A percentile compares a stretch with the other conserved stretches of the same genome.
phyloP scores from a whole-genome alignment of 768 basidiomycete species.

The Neoboletus brunneissimus region DNA sequence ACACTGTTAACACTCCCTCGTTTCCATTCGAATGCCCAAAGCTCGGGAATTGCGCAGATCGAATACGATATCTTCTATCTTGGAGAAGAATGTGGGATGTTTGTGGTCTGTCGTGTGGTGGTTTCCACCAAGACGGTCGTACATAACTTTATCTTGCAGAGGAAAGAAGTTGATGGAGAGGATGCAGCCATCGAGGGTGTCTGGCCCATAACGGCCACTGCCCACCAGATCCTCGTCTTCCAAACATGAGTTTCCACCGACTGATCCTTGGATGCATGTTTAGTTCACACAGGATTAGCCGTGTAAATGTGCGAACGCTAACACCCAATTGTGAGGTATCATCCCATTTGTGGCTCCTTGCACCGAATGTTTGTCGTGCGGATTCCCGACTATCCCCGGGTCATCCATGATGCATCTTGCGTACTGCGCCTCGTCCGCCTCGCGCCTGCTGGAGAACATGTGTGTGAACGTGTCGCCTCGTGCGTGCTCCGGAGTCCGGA shows the following conservation, averaged over 20 bases:
- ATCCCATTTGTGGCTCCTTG: background rate
- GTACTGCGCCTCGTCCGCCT: slow-evolving; percentile 1
- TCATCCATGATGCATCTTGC: background rate
- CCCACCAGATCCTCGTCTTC: slow-evolving; percentile 34
- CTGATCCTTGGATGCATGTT: background rate
- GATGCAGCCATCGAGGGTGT: slow-evolving; percentile 28
- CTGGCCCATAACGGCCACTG: slow-evolving; percentile 31
- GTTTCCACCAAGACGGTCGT: slow-evolving; percentile 17
- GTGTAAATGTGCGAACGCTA: background rate
- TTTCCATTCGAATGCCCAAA: slow-evolving; percentile 19
- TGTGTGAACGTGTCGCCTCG: background rate
- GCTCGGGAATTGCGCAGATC: slow-evolving; percentile 9
- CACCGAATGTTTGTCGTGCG: background rate
- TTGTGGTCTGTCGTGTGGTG: slow-evolving; percentile 24
- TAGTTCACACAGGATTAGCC: background rate
- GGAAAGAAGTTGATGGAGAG: slow-evolving; percentile 29
- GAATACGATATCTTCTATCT: slow-evolving; percentile 33
- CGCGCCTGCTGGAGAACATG: slow-evolving; percentile 15
- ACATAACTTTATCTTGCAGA: slow-evolving; percentile 32
- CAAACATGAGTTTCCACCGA: slow-evolving; percentile 5
- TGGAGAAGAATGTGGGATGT: slow-evolving; percentile 27
- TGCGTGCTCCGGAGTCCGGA: background rate
- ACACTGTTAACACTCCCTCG: slow-evolving; percentile 25
- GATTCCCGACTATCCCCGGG: background rate
- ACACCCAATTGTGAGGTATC: background rate